A percentile compares a stretch with the other conserved stretches of the same genome.
Conservation (phyloP, 257 asterid genomes). For the Ballota nigra region DNA sequence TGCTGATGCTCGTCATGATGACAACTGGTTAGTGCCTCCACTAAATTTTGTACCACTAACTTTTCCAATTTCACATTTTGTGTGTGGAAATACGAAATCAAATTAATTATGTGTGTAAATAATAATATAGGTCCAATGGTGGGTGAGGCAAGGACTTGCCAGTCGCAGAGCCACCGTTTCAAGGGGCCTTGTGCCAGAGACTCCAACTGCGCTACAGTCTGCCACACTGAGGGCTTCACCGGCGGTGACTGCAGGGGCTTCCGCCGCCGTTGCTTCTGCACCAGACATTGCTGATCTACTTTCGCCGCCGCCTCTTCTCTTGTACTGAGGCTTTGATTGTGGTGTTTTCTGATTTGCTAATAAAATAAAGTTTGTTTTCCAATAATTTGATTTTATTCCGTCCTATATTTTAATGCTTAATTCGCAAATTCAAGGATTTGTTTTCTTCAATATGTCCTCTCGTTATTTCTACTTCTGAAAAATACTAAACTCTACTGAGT, state of each 20-base stretch:
- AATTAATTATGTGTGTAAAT: too few relatives aligned
- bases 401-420: too few relatives aligned
- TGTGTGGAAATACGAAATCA: background rate
- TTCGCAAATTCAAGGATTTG: too few relatives aligned
- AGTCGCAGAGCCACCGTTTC: conserved; percentile 36
- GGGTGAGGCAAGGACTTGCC: conserved; percentile 49
- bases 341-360: background rate
- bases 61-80: background rate
- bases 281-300: conserved; percentile 29
- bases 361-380: background rate
- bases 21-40: conserved; percentile 18
- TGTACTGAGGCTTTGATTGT: too few relatives aligned
- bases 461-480: too few relatives aligned
- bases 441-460: too few relatives aligned
- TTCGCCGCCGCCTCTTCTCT: background rate
- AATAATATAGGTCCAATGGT: conserved; percentile 37
- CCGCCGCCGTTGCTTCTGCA: conserved; percentile 58
- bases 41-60: background rate
- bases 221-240: conserved; percentile 45
- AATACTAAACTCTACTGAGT: too few relatives aligned
- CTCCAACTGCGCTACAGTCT: conserved; percentile 43
- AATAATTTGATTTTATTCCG: too few relatives aligned
- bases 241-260: conserved; percentile 48
- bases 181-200: conserved; percentile 39
- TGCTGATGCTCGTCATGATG: conserved; percentile 25